Evolutionary conservation across 306 rosid species (phyloP).

Genomic region (Cucurbita moschata): DNA sequence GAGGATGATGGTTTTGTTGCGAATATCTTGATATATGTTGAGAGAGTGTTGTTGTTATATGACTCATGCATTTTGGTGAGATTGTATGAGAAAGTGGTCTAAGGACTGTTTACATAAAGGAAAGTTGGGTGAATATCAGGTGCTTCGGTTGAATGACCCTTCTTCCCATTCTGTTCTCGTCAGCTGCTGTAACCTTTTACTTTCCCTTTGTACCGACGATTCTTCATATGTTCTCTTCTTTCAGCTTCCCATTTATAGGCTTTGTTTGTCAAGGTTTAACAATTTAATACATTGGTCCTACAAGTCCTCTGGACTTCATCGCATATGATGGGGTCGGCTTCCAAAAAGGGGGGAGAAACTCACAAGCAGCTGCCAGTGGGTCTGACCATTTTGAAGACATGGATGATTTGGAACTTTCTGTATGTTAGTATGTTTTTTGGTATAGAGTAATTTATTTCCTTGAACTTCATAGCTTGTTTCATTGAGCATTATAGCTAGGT

Average conservation of each 20-base stretch:
- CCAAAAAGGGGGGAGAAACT: slow-evolving; percentile 20
- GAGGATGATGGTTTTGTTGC: no score
- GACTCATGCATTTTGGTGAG: no score
- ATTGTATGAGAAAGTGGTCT: no score
- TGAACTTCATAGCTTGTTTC: neutral
- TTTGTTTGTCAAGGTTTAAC: neutral
- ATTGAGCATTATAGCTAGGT: neutral
- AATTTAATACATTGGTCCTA: neutral
- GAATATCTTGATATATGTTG: no score
- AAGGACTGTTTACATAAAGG: no score
- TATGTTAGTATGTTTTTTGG: neutral
- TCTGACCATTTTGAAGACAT: slow-evolving; percentile 12
- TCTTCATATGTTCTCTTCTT: neutral
- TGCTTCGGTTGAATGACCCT: no score
- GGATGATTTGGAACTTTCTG: neutral
- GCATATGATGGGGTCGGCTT: slow-evolving; percentile 21
- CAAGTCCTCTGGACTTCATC: neutral
- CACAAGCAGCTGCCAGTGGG: slow-evolving; percentile 16
- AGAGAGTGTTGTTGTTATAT: no score
- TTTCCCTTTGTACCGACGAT: no score
- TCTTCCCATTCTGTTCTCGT: no score
- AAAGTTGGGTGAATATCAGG: no score
- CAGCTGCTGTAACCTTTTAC: no score
- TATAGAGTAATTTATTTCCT: neutral
- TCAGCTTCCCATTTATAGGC: neutral